Percentiles rank a stretch among this genome's conserved stretches.
phyloP scores from a whole-genome alignment of 2,329 filamentous ascomycete species.

The Beauveria brongniartii region DNA sequence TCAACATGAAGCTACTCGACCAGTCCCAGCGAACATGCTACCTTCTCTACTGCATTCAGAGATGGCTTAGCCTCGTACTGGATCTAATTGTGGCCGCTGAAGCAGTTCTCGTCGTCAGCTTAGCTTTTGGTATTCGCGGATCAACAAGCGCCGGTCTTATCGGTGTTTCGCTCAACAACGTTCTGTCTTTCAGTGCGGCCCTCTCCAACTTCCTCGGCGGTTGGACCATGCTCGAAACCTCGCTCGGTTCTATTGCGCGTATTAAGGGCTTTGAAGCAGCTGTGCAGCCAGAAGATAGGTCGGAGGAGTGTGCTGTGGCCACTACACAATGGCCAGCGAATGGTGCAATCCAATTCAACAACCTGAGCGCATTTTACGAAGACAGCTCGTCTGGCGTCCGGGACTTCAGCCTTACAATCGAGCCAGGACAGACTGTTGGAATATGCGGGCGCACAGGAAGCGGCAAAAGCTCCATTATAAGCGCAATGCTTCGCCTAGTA shows the following conservation, averaged over 20 bases:
- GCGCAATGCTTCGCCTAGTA: slow-evolving; percentile 27
- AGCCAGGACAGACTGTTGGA: slow-evolving; percentile 18
- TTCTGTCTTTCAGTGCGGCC: too few relatives aligned
- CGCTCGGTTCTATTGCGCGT: slow-evolving; percentile 17
- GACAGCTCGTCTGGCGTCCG: background rate
- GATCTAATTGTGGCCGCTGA: too few relatives aligned
- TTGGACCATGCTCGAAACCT: slow-evolving; percentile 23
- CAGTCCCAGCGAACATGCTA: too few relatives aligned
- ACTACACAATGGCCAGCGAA: slow-evolving; percentile 16
- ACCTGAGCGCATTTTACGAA: too few relatives aligned
- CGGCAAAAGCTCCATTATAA: slow-evolving; percentile 30
- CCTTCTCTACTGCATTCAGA: too few relatives aligned
- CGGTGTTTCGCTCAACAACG: too few relatives aligned
- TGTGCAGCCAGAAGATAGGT: slow-evolving; percentile 14
- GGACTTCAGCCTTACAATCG: slow-evolving; percentile 15
- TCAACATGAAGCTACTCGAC: too few relatives aligned
- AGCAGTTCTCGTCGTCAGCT: too few relatives aligned
- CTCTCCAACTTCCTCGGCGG: background rate
- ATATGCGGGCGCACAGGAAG: slow-evolving; percentile 21
- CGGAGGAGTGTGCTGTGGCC: slow-evolving; percentile 13
- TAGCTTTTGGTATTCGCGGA: too few relatives aligned
- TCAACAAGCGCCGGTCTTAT: too few relatives aligned
- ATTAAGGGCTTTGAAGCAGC: slow-evolving; percentile 17
- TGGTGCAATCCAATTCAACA: slow-evolving; percentile 3
- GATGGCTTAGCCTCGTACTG: too few relatives aligned